These are phyloP conservation scores for Diaporthe helianthi DNA, from an alignment of 2,329 filamentous ascomycete genomes.

Conservation along the genomic window DNA sequence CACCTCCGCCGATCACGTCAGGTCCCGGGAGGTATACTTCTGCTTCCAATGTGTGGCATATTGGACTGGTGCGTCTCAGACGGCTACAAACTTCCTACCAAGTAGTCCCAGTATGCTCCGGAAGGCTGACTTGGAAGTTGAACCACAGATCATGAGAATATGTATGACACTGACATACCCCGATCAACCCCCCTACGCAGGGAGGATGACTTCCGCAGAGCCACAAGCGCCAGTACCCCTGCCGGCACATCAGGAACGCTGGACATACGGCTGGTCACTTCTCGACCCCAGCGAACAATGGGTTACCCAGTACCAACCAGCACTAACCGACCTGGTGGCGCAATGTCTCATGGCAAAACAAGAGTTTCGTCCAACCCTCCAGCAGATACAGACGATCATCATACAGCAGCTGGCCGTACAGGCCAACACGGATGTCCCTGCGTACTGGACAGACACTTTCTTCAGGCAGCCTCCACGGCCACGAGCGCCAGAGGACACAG, in stretches of 20 bases:
- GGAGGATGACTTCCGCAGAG: not conserved
- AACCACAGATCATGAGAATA: constrained; percentile 17
- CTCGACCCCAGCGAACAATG: not conserved
- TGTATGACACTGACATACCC: constrained; percentile 5
- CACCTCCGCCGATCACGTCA: constrained; percentile 1
- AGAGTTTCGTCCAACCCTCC: not conserved
- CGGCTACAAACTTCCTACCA: no score
- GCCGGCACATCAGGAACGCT: not conserved
- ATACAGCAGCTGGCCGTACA: not conserved
- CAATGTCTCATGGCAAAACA: constrained; percentile 17
- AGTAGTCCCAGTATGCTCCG: no score
- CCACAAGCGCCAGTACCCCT: not conserved
- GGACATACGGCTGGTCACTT: not conserved
- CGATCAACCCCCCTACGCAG: not conserved
- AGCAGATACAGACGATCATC: not conserved
- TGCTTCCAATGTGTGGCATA: constrained; percentile 20
- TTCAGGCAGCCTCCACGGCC: not conserved
- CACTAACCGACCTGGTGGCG: constrained; percentile 7
- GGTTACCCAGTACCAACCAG: not conserved
- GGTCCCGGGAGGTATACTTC: not conserved
- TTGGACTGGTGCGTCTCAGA: constrained; percentile 15
- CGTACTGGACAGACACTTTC: not conserved
- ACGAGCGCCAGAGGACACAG: no score
- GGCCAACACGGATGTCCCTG: not conserved
- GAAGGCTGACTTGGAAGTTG: not conserved